Evolutionary conservation across 495 filamentous ascomycete genomes (phyloP).

Genomic region (Rhizodiscina lignyota): DNA sequence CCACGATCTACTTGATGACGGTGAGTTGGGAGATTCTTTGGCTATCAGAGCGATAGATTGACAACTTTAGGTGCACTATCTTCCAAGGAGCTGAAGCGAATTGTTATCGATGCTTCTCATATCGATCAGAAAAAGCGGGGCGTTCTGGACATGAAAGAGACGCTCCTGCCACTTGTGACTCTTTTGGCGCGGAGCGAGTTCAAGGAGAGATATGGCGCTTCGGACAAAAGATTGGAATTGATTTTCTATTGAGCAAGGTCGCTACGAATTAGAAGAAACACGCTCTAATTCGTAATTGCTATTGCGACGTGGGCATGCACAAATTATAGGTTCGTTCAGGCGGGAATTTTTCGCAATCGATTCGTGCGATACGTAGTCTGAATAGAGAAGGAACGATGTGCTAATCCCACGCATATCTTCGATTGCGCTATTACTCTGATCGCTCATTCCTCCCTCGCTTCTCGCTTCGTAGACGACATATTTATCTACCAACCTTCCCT

Average conservation of each 20-base stretch:
- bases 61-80: conserved; percentile 44
- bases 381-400: no score
- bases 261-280: no score
- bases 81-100: conserved; percentile 48
- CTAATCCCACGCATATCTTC: no score
- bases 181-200: conserved; percentile 51
- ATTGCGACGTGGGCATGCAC: no score
- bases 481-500: no score
- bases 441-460: no score
- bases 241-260: conserved; percentile 47
- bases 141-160: conserved; percentile 86
- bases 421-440: no score
- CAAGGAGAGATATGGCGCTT: conserved; percentile 45
- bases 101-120: conserved; percentile 78
- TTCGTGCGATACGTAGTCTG: no score
- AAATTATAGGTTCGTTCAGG: no score
- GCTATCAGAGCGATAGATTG: conserved; percentile 1
- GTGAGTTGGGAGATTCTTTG: conserved; percentile 25
- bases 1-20: conserved; percentile 63
- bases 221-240: conserved; percentile 33
- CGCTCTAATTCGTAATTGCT: no score
- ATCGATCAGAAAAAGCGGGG: conserved; percentile 85
- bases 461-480: no score
- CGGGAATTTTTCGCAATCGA: no score
- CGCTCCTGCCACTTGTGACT: conserved; percentile 53